A percentile compares a stretch with the other conserved stretches of the same genome.
These are phyloP conservation scores for Luzula sylvatica DNA, from an alignment of 176 grass and related monocot genomes.

Conservation along the genomic window DNA sequence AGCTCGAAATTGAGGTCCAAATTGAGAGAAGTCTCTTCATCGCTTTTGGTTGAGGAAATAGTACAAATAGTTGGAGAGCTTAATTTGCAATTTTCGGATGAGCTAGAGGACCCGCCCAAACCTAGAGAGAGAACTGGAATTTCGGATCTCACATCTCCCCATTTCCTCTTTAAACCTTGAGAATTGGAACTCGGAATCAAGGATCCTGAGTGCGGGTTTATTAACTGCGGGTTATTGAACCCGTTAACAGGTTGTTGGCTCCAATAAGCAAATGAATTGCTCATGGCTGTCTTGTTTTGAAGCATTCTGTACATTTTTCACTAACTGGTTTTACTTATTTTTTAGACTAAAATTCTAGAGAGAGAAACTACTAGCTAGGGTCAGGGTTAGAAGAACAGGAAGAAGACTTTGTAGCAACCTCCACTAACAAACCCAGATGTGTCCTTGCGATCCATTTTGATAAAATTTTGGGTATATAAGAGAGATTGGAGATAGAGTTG, in stretches of 20 bases:
- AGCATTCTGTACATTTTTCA: slow-evolving; percentile 42
- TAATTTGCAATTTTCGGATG: slow-evolving; percentile 58
- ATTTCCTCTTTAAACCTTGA: slow-evolving; percentile 29
- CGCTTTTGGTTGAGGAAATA: slow-evolving; percentile 50
- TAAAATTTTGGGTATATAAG: slow-evolving; percentile 42
- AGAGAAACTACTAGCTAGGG: slow-evolving; percentile 49
- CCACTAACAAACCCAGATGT: slow-evolving; percentile 84
- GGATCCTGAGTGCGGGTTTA: slow-evolving; percentile 18
- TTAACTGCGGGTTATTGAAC: slow-evolving; percentile 10
- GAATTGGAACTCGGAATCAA: slow-evolving; percentile 23
- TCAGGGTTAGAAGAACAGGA: slow-evolving; percentile 36
- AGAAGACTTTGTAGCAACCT: slow-evolving; percentile 41
- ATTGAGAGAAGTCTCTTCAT: slow-evolving; percentile 54
- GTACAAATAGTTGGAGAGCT: slow-evolving; percentile 48
- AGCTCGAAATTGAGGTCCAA: slow-evolving; percentile 54
- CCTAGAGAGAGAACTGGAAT: slow-evolving; percentile 39
- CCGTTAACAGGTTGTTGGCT: slow-evolving; percentile 16
- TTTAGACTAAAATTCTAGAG: slow-evolving; percentile 27
- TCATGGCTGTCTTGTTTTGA: slow-evolving; percentile 19
- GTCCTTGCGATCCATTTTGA: slow-evolving; percentile 75
- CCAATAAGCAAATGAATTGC: slow-evolving; percentile 15
- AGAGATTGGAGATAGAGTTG: slow-evolving; percentile 24
- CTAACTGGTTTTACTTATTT: slow-evolving; percentile 22
- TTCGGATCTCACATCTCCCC: slow-evolving; percentile 30
- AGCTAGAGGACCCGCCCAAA: slow-evolving; percentile 43